These are phyloP conservation scores for Hypoxylon sp. DNA, from an alignment of 2,329 filamentous ascomycete species.

Conservation along the genomic window DNA sequence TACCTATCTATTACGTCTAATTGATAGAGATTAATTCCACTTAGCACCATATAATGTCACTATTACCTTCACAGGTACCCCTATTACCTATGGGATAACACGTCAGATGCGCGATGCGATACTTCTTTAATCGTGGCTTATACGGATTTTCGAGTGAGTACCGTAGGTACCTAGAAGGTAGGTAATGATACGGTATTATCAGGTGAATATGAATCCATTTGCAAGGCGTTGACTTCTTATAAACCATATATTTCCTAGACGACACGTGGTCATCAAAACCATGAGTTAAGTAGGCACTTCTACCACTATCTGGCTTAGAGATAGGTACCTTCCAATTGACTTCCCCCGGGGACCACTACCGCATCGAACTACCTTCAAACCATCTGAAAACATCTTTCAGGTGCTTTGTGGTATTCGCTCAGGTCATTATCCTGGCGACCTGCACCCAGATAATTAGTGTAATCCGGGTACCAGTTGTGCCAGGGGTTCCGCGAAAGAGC, in stretches of 20 bases:
- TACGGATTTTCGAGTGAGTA: too few species aligned
- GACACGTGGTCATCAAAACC: neutral
- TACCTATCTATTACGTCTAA: too few species aligned
- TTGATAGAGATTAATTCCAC: too few species aligned
- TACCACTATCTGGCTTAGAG: neutral
- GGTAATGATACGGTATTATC: too few species aligned
- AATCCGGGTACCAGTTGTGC: neutral
- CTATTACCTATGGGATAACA: too few species aligned
- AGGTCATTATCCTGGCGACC: neutral
- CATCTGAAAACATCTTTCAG: neutral
- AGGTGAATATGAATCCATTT: too few species aligned
- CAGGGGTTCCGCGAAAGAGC: too few species aligned
- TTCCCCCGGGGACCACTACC: neutral
- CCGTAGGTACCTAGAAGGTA: too few species aligned
- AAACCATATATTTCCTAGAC: neutral
- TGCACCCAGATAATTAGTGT: neutral
- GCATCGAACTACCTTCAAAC: neutral
- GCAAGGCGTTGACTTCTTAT: neutral
- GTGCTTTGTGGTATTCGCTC: neutral
- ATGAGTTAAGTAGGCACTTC: neutral
- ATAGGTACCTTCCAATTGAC: neutral
- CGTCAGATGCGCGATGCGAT: too few species aligned
- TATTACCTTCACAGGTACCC: neutral
- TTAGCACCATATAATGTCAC: neutral
- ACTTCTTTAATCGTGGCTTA: too few species aligned